A percentile compares a stretch with the other conserved stretches of the same genome.
Conservation (phyloP, 2,329 filamentous ascomycete genomes). For the Nigrospora sphaerica region DNA sequence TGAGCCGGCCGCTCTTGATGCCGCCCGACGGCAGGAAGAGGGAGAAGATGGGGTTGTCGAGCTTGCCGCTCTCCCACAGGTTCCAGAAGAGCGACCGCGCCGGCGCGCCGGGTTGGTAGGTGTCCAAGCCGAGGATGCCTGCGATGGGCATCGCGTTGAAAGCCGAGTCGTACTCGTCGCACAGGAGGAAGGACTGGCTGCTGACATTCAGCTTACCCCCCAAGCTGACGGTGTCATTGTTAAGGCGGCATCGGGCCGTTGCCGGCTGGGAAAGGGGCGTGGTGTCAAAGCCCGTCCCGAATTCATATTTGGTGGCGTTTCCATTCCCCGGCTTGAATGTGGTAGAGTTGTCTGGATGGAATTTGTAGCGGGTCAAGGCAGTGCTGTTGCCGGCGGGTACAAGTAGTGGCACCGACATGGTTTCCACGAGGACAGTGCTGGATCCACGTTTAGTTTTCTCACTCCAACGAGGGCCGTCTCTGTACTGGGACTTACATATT, state of each 20-base stretch:
- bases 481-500: slow-evolving; percentile 16
- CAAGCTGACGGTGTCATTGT: slow-evolving; percentile 22
- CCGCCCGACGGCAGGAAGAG: slow-evolving; percentile 16
- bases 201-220: slow-evolving; percentile 8
- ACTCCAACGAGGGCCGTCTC: too few relatives aligned
- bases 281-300: slow-evolving; percentile 20
- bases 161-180: slow-evolving; percentile 18
- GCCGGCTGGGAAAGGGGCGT: slow-evolving; percentile 14
- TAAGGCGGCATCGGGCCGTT: slow-evolving; percentile 14
- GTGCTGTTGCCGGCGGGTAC: slow-evolving; percentile 20
- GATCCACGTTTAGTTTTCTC: too few relatives aligned
- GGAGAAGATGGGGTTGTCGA: slow-evolving; percentile 18
- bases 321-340: slow-evolving; percentile 18
- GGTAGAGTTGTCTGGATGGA: slow-evolving; percentile 18
- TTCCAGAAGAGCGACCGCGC: slow-evolving; percentile 18
- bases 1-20: slow-evolving; percentile 17
- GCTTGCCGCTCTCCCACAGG: slow-evolving; percentile 15
- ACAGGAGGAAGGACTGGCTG: slow-evolving; percentile 22
- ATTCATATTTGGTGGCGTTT: slow-evolving; percentile 8
- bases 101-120: slow-evolving; percentile 4
- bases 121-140: slow-evolving; percentile 24
- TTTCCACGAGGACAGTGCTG: slow-evolving; percentile 25
- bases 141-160: slow-evolving; percentile 20
- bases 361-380: slow-evolving; percentile 18
- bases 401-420: slow-evolving; percentile 19